Conservation (phyloP, 2,329 filamentous ascomycete species). For the Fusarium sp. region DNA sequence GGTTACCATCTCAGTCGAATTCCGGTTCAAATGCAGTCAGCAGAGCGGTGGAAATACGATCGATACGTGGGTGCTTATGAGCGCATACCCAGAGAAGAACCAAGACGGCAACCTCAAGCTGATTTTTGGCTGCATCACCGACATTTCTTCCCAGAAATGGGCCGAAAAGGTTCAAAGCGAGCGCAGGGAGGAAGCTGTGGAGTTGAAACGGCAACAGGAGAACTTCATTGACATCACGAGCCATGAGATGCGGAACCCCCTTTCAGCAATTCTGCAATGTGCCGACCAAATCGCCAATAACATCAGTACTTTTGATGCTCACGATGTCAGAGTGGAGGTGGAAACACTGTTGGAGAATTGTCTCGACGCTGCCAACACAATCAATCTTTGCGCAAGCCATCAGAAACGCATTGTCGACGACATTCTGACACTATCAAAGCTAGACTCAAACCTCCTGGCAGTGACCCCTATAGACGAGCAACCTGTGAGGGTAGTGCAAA, state of each 20-base stretch:
- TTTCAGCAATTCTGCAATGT: slow-evolving; percentile 80
- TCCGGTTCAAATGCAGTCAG: slow-evolving; percentile 78
- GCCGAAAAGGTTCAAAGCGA: slow-evolving; percentile 84
- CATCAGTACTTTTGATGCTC: slow-evolving; percentile 57
- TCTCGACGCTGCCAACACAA: slow-evolving; percentile 83
- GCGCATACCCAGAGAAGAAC: slow-evolving; percentile 78
- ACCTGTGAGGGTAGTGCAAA: slow-evolving; percentile 74
- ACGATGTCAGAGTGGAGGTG: slow-evolving; percentile 55
- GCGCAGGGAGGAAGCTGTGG: slow-evolving; percentile 82
- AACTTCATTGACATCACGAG: slow-evolving; percentile 81
- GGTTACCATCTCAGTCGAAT: slow-evolving; percentile 75
- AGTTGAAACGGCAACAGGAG: slow-evolving; percentile 78
- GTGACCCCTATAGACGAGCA: slow-evolving; percentile 79
- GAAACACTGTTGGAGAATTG: slow-evolving; percentile 64
- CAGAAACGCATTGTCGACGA: slow-evolving; percentile 80
- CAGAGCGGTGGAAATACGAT: slow-evolving; percentile 68
- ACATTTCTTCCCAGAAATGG: slow-evolving; percentile 88
- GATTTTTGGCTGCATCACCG: slow-evolving; percentile 84
- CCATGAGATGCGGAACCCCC: slow-evolving; percentile 82
- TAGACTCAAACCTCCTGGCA: slow-evolving; percentile 77
- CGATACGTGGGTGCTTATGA: slow-evolving; percentile 83
- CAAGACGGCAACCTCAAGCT: slow-evolving; percentile 74
- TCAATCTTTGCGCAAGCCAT: slow-evolving; percentile 82
- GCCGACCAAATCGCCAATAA: slow-evolving; percentile 76
- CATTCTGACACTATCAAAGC: slow-evolving; percentile 74